Base-by-base conservation (phyloP, 1,284 basidiomycete species). In the Ceratobasidium sp. region DNA sequence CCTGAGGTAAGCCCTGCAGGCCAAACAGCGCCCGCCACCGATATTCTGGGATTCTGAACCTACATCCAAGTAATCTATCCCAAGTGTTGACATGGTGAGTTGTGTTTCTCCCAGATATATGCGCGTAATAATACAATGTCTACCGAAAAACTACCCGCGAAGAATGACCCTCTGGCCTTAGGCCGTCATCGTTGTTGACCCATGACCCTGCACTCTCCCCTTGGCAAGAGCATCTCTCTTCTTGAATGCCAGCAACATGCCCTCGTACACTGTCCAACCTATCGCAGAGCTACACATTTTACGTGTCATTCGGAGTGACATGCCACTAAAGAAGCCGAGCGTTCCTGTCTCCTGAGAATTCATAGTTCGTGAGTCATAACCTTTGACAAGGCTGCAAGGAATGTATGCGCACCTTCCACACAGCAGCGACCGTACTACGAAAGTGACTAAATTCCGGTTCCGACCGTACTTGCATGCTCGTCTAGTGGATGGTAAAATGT, bases 231-330 rank as follows among this genome's bases (percentile, higher is more conserved):
- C 64, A n/a, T 45, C 52, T 25, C 64, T 22, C 20, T 67, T 67
- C 29, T 55, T 50, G 34, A 67, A 67, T 17, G 64, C 64, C 17
- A 71, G 32, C 49, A 95, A 80, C 47, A 93, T 77, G 34, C 87
- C 91, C 78, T 96, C 95, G 75, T 96, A 97, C 0, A 95, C 91
- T 0, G 88, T 91, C 95, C 95, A 98, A 0, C 89, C 93, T 71
- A 98, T 94, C 0, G 89, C 91, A 25, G 92, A 94, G 75, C 92
- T 93, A n/a, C 93, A 81, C 0, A 96, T 88, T 77, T 97, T 98
- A 54, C 94, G 85, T 4, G 90, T 88, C 75, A 96, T 85, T 10
- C 95, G 86, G 45, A 98, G 81, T 0, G 88, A 88, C 22, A 87
- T 86, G 1, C 94, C 95, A 71, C 93, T 92, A 75, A 96, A 94